phyloP scores from a whole-genome alignment of 2,329 filamentous ascomycete genomes.

The Xylaria sp. region DNA sequence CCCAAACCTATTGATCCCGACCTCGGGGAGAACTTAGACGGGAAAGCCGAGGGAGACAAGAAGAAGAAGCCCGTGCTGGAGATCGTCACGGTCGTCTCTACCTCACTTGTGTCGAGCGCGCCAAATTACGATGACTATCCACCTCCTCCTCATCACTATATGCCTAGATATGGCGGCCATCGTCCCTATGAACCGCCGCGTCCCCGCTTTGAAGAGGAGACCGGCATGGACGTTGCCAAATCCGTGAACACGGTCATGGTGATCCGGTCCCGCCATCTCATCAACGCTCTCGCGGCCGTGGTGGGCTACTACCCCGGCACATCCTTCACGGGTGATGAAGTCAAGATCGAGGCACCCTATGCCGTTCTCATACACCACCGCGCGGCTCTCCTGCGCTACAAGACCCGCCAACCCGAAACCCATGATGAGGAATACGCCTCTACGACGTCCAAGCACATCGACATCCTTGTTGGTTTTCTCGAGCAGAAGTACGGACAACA shows the following conservation, averaged over 20 bases:
- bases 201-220: constrained; percentile 31
- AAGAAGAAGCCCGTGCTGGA: constrained; percentile 55
- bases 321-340: constrained; percentile 51
- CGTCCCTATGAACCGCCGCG: not conserved
- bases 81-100: constrained; percentile 55
- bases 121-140: constrained; percentile 37
- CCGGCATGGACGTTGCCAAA: constrained; percentile 45
- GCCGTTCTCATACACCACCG: constrained; percentile 60
- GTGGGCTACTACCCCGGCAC: constrained; percentile 61
- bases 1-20: constrained; percentile 53
- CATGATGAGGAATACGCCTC: constrained; percentile 56
- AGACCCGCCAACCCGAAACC: constrained; percentile 53
- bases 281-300: constrained; percentile 60
- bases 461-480: constrained; percentile 58
- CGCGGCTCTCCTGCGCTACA: constrained; percentile 56
- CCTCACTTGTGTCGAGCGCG: constrained; percentile 31
- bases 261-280: constrained; percentile 58
- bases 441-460: constrained; percentile 58
- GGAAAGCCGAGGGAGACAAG: constrained; percentile 26
- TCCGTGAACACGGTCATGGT: constrained; percentile 54
- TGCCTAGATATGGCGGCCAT: not conserved
- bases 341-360: constrained; percentile 59
- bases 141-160: constrained; percentile 32
- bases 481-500: constrained; percentile 52
- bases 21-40: constrained; percentile 45